These are phyloP conservation scores for Naganishia antarctica DNA, from an alignment of 768 basidiomycete species.

Conservation along the genomic window DNA sequence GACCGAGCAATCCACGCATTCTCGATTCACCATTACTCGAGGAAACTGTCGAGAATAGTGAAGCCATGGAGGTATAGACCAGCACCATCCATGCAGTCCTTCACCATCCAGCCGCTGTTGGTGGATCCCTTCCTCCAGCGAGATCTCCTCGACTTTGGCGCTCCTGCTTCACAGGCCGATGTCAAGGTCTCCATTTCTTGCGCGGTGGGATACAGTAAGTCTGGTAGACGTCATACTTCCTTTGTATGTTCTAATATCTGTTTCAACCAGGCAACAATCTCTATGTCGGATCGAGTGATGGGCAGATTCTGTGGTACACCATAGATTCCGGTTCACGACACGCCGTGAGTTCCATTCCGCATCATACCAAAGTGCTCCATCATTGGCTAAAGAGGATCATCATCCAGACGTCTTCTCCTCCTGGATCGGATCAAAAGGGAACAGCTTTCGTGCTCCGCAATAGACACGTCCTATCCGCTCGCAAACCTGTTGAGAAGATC, in stretches of 20 bases:
- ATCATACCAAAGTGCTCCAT: background rate
- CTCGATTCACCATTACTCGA: too few relatives aligned
- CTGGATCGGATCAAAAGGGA: conserved; percentile 56
- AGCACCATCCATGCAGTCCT: conserved; percentile 19
- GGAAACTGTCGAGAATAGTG: too few relatives aligned
- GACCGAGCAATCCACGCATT: too few relatives aligned
- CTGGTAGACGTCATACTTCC: background rate
- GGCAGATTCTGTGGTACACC: conserved; percentile 73
- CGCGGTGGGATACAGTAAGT: conserved; percentile 27
- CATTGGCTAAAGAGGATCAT: background rate
- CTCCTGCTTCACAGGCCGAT: background rate
- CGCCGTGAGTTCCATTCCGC: conserved; percentile 29
- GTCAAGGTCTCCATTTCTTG: conserved; percentile 15
- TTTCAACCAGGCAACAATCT: conserved; percentile 65
- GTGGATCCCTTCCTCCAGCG: conserved; percentile 17
- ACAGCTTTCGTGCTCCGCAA: conserved; percentile 55
- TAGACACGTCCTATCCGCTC: conserved; percentile 63
- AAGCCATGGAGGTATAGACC: too few relatives aligned
- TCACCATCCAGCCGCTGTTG: conserved; percentile 13
- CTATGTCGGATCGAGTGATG: conserved; percentile 79
- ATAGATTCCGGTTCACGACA: conserved; percentile 53
- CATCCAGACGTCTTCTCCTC: conserved; percentile 28
- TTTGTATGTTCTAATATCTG: background rate
- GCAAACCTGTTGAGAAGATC: conserved; percentile 73
- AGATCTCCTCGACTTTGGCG: conserved; percentile 15